Percentiles rank a stretch among this genome's conserved stretches.
Evolutionary conservation across 345 rosid species (phyloP).

Genomic region (Odontarrhena argentea): DNA sequence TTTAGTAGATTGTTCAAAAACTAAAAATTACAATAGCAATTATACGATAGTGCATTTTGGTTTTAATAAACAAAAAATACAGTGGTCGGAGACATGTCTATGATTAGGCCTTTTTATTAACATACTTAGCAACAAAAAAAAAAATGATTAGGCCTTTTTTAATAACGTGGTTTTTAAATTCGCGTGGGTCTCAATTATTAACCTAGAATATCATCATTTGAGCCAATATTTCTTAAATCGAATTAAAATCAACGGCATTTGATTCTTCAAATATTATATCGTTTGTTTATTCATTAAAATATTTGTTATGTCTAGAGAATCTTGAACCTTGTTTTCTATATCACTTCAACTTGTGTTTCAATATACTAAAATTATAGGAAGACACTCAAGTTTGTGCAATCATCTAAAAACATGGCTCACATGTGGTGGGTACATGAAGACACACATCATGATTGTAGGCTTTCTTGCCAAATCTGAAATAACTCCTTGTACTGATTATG

Average conservation of each 20-base stretch:
- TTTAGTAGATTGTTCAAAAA: constrained; percentile 6
- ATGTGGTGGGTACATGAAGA: constrained; percentile 40
- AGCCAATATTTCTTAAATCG: neutral
- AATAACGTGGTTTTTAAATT: constrained; percentile 6
- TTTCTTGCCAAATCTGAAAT: constrained; percentile 30
- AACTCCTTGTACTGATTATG: neutral
- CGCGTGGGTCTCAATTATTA: constrained; percentile 42
- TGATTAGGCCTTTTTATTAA: neutral
- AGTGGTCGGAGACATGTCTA: constrained; percentile 45
- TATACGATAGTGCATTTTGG: constrained; percentile 14
- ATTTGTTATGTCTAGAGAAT: constrained; percentile 36
- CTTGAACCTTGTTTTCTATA: constrained; percentile 32
- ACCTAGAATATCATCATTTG: constrained; percentile 9
- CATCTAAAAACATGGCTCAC: constrained; percentile 37
- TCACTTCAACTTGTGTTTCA: constrained; percentile 25
- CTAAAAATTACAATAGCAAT: neutral
- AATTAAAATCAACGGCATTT: constrained; percentile 33
- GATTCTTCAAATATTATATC: constrained; percentile 21
- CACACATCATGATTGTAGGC: constrained; percentile 22
- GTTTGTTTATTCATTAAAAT: constrained; percentile 9
- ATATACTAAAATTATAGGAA: constrained; percentile 21
- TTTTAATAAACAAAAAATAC: constrained; percentile 11
- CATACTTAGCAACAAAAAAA: no score
- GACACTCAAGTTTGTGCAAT: constrained; percentile 27
- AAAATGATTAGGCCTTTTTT: neutral